phyloP scores from a whole-genome alignment of 2,329 filamentous ascomycete genomes.

The Penicillium sp. region DNA sequence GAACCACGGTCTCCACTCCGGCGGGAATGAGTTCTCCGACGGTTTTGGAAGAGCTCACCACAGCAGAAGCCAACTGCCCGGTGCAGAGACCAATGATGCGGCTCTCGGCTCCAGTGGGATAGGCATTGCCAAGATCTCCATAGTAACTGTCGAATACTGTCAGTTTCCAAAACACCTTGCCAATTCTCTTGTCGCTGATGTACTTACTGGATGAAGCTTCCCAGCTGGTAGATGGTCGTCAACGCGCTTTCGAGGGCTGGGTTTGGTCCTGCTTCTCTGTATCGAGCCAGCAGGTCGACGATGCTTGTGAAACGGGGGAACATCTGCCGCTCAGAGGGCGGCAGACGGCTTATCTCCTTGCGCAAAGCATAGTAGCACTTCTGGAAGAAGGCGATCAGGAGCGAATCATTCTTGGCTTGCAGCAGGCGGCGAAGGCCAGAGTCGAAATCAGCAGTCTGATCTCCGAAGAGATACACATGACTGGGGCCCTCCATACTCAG shows the following conservation, averaged over 20 bases:
- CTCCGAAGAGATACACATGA: slow-evolving; percentile 47
- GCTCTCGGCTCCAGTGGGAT: slow-evolving; percentile 39
- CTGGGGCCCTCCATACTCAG: slow-evolving; percentile 31
- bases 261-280: slow-evolving; percentile 34
- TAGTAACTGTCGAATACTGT: slow-evolving; percentile 38
- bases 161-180: neutral
- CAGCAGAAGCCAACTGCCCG: slow-evolving; percentile 42
- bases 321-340: slow-evolving; percentile 34
- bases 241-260: slow-evolving; percentile 45
- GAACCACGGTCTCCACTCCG: slow-evolving; percentile 42
- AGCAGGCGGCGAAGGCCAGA: slow-evolving; percentile 42
- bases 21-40: slow-evolving; percentile 43
- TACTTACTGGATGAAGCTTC: slow-evolving; percentile 45
- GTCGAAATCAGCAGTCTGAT: slow-evolving; percentile 46
- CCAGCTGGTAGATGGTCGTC: slow-evolving; percentile 45
- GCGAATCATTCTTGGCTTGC: slow-evolving; percentile 42
- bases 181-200: neutral
- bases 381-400: slow-evolving; percentile 45
- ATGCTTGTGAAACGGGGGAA: slow-evolving; percentile 43
- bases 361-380: slow-evolving; percentile 43
- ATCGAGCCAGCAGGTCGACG: slow-evolving; percentile 37
- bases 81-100: slow-evolving; percentile 45
- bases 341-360: slow-evolving; percentile 38
- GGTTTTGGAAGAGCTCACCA: slow-evolving; percentile 40
- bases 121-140: slow-evolving; percentile 42